Conservation (phyloP, 1,284 basidiomycete genomes). For the Trichosporon asahii region DNA sequence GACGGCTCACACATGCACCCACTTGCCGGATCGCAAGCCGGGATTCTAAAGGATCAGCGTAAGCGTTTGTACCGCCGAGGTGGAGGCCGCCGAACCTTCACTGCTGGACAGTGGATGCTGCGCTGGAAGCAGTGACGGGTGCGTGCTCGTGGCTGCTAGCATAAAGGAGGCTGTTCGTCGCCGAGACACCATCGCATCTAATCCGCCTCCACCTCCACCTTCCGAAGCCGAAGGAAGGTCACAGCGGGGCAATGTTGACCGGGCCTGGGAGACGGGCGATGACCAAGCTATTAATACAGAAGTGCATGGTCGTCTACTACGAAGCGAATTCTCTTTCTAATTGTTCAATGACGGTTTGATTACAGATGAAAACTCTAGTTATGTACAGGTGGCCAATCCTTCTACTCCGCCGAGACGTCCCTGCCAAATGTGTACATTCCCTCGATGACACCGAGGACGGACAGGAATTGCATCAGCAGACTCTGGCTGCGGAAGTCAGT, state of each 20-base stretch:
- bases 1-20: neutral
- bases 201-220: neutral
- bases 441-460: slow-evolving; percentile 44
- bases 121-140: neutral
- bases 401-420: slow-evolving; percentile 35
- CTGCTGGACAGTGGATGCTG: neutral
- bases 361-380: neutral
- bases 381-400: neutral
- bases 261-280: neutral
- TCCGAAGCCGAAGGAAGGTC: neutral
- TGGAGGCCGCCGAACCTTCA: neutral
- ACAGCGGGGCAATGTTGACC: neutral
- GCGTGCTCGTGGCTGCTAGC: neutral
- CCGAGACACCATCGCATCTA: neutral
- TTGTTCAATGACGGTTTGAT: neutral
- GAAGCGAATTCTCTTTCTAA: neutral
- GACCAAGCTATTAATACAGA: neutral
- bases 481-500: slow-evolving; percentile 32
- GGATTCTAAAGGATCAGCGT: neutral
- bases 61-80: neutral
- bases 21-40: too few relatives aligned
- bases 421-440: slow-evolving; percentile 42
- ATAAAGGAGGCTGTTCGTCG: neutral
- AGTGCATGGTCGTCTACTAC: neutral
- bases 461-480: slow-evolving; percentile 44